Base-by-base conservation (phyloP, 2,329 filamentous ascomycete genomes). In the Colletotrichum sp. region DNA sequence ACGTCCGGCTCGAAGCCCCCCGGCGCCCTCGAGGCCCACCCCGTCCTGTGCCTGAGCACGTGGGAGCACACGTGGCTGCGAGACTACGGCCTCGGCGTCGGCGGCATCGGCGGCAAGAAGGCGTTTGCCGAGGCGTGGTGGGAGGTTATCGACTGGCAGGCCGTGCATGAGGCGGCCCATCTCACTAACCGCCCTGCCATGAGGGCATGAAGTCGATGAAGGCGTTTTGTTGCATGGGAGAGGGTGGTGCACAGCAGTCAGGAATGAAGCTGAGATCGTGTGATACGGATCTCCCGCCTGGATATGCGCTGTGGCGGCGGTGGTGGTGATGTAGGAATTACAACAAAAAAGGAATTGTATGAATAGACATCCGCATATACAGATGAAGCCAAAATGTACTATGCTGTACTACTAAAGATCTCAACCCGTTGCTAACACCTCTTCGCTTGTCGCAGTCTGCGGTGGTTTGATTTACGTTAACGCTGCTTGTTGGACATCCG, bases 11-110 rank as follows among this genome's bases (percentile, higher is more conserved):
- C 84, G 62, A 84, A 90, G 75, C 90, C 92, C 7, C 92, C 94
- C 3, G 94, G 94, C 52, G 93, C 93, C 74, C 90, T 92, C 78
- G 90, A 94, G 65, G 85, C 96, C 39, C 89, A 92, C 72, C 96
- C 96, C 15, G 89, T 99, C 76, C 88, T 99, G 80, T 98, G 96
- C 83, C 90, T 99, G 76, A 99, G 96, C 87, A 98, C 96, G 7
- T 99, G 97, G 97, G 94, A 99, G 88, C 97, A 99, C 86, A 93
- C 94, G 10, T 99, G 95, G 92, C 87, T 99, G 84, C 90, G 91
- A 71, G 96, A 99, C 84, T 98, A 95, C 85, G 91, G 91, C 68
- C 83, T 92, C 34, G 88, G 89, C 12, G 84, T 81, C 3, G 84
- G 84, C 55, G 93, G 93, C 7, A 84, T 93, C 72, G 89, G 88